A percentile compares a stretch with the other conserved stretches of the same genome.
Evolutionary conservation across 2,329 filamentous ascomycete genomes (phyloP).

Genomic region (Ilyonectria mors-panacis): DNA sequence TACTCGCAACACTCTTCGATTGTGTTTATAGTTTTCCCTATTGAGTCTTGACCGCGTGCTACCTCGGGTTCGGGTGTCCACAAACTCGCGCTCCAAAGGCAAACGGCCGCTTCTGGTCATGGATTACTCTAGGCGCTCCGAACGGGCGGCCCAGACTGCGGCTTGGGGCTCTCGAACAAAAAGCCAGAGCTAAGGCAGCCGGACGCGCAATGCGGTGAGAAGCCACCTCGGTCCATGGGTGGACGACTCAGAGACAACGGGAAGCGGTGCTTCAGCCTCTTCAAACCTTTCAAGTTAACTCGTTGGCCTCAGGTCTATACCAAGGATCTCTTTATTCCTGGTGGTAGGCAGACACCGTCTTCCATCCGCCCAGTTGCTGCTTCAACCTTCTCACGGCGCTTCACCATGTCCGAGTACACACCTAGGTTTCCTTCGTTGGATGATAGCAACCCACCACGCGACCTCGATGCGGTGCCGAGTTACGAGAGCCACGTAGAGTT

Average conservation of each 20-base stretch:
- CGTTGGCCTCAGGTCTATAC: neutral
- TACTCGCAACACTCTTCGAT: neutral
- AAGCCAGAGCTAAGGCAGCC: neutral
- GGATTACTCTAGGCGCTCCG: neutral
- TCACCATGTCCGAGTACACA: neutral
- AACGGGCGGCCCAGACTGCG: neutral
- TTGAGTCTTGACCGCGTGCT: neutral
- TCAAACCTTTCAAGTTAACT: constrained; percentile 3
- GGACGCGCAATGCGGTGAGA: neutral
- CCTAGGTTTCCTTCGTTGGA: neutral
- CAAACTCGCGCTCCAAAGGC: neutral
- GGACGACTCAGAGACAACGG: constrained; percentile 27
- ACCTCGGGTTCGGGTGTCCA: neutral
- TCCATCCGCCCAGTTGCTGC: neutral
- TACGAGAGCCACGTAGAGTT: neutral
- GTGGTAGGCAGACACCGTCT: neutral
- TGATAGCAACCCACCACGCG: neutral
- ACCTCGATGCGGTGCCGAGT: neutral
- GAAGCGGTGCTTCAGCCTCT: constrained; percentile 15
- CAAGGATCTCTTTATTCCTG: constrained; percentile 6
- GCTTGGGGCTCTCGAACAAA: neutral
- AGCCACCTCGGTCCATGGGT: constrained; percentile 15
- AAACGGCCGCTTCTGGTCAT: neutral
- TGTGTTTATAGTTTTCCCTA: neutral
- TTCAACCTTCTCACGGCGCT: neutral